Evolutionary conservation across 306 rosid species (phyloP).

Genomic region (Pachyrhizus erosus): DNA sequence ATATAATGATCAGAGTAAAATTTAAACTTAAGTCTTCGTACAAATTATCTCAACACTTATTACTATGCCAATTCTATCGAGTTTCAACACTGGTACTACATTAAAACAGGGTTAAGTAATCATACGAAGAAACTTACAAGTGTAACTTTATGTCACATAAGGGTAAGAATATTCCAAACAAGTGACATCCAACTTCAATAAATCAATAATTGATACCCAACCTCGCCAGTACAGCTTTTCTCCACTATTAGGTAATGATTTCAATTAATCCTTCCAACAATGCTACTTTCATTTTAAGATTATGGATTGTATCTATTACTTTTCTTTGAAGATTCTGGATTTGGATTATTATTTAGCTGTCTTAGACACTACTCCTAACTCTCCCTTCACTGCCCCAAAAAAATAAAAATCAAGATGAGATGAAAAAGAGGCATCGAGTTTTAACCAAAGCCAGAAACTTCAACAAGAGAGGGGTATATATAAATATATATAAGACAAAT

Average conservation of each 20-base stretch:
- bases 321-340: slow-evolving; percentile 25
- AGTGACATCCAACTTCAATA: slow-evolving; percentile 47
- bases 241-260: slow-evolving; percentile 59
- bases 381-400: slow-evolving; percentile 27
- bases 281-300: slow-evolving; percentile 35
- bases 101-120: slow-evolving; percentile 38
- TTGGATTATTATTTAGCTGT: slow-evolving; percentile 41
- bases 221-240: slow-evolving; percentile 54
- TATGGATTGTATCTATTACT: slow-evolving; percentile 35
- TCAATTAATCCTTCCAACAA: slow-evolving; percentile 47
- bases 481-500: too few species aligned
- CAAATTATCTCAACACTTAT: too few species aligned
- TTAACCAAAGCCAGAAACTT: slow-evolving; percentile 18
- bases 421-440: not conserved
- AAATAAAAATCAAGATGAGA: not conserved
- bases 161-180: slow-evolving; percentile 46
- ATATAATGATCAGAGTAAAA: not conserved
- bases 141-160: slow-evolving; percentile 48
- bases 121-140: slow-evolving; percentile 13
- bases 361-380: slow-evolving; percentile 31
- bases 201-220: slow-evolving; percentile 36
- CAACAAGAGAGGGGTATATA: not conserved
- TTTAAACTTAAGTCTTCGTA: not conserved
- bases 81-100: slow-evolving; percentile 5
- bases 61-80: not conserved